Conservation (phyloP, 257 asterid species). For the Gentiana dahurica region DNA sequence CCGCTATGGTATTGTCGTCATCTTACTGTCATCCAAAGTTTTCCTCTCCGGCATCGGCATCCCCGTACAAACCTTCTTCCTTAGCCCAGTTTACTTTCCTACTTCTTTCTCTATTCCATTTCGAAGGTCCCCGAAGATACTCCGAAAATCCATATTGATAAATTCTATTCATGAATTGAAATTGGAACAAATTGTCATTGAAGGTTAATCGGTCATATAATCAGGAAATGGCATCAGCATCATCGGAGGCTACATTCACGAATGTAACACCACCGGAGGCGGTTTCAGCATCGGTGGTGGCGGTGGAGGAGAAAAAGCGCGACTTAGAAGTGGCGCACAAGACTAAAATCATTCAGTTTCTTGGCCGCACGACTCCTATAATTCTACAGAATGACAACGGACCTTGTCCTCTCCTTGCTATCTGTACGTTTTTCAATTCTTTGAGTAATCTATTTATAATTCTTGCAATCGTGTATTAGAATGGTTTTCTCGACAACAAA, state of each 20-base stretch:
- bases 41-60: no score
- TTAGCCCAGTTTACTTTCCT: not conserved
- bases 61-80: no score
- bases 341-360: constrained; percentile 68
- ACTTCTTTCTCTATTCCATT: not conserved
- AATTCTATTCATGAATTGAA: not conserved
- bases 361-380: constrained; percentile 71
- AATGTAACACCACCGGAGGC: constrained; percentile 6
- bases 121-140: not conserved
- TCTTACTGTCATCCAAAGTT: no score
- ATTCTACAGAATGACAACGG: constrained; percentile 95
- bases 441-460: not conserved
- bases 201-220: not conserved
- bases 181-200: no score
- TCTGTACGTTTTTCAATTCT: constrained; percentile 31
- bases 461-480: no score
- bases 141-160: not conserved
- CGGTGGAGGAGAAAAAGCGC: constrained; percentile 19
- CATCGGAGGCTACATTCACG: constrained; percentile 6
- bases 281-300: constrained; percentile 6
- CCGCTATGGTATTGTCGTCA: no score
- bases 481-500: not conserved
- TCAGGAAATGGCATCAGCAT: constrained; percentile 12
- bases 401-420: constrained; percentile 97
- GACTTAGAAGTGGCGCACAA: constrained; percentile 51